Evolutionary conservation across 1,139 yeast genomes (phyloP), one percentile per base, ranked within the genome.

Genomic region (Saccharomyces hybrid): DNA sequence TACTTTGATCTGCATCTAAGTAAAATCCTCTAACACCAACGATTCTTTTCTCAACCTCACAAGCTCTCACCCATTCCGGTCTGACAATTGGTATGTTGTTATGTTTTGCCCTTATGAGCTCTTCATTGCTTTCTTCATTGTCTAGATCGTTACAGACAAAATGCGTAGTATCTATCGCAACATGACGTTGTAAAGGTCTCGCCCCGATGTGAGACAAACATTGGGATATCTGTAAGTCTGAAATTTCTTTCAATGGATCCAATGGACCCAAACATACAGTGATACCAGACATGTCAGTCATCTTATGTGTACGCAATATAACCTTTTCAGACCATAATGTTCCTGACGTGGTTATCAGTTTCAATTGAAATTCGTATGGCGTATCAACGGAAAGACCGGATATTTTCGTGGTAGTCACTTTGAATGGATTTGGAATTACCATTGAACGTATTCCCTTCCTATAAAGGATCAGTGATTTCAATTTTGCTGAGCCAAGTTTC

Each of bases 51-150:
- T 91, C 98, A 50, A 80, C 72, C 64, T 89, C 96, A 74, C 99
- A 93, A 0, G 97, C 97, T 71, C 88, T 85, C 56, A 93, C 76
- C 98, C 98, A 93, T 68, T 93, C 98, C 0, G 99, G 99, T 69
- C 96, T 81, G 28, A 93, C 93, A 47, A 93, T 82, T 2, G 99
- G 99, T 56, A 93, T 90, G 68, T 91, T 93, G 77, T 84, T 80
- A 56, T 86, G 91, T 58, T 81, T 78, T 1, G 99, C 99, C 68
- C 84, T 85, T 59, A 83, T 76, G 55, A 76, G 73, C 52, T 65
- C 68, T 11, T 57, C 57, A 52, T 62, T 63, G 44, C 26, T 38
- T 46, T 64, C 68, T 20, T 63, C 66, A 49, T 59, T 57, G 38
- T 64, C 67, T 60, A 51, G 32, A 48, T 83, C 85, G 0, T 96